These are phyloP conservation scores for Hanseniaspora gamundiae DNA, from an alignment of 1,139 yeast genomes.

Conservation along the genomic window DNA sequence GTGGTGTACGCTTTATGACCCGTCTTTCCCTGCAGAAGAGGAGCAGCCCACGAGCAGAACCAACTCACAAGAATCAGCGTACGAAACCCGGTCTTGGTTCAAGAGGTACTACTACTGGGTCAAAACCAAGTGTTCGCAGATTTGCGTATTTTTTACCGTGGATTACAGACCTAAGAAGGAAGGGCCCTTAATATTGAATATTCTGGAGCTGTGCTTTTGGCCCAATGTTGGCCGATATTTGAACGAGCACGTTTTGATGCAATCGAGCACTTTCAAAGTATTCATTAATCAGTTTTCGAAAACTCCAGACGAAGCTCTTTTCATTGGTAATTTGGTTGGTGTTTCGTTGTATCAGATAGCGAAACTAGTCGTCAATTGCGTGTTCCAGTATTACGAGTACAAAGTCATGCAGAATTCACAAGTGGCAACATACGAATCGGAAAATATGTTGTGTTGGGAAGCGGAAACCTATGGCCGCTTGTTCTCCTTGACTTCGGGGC, in stretches of 20 bases:
- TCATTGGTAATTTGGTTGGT: not conserved
- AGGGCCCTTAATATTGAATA: no score
- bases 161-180: not conserved
- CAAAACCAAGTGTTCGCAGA: not conserved
- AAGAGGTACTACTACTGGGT: not conserved
- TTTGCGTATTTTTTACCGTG: not conserved
- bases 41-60: no score
- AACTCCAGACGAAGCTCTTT: constrained; percentile 1
- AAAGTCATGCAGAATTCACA: not conserved
- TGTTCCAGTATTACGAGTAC: not conserved
- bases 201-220: not conserved
- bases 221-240: not conserved
- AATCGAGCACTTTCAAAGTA: not conserved
- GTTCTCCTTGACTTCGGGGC: not conserved
- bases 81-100: no score
- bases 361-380: not conserved
- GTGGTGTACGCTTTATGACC: not conserved
- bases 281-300: not conserved
- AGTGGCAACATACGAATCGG: not conserved
- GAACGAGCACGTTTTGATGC: not conserved
- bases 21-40: not conserved
- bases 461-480: not conserved
- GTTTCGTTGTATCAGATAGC: not conserved
- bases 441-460: not conserved
- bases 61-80: no score